These are phyloP conservation scores for Colletotrichum musae DNA, from an alignment of 2,329 filamentous ascomycete species.

Conservation along the genomic window DNA sequence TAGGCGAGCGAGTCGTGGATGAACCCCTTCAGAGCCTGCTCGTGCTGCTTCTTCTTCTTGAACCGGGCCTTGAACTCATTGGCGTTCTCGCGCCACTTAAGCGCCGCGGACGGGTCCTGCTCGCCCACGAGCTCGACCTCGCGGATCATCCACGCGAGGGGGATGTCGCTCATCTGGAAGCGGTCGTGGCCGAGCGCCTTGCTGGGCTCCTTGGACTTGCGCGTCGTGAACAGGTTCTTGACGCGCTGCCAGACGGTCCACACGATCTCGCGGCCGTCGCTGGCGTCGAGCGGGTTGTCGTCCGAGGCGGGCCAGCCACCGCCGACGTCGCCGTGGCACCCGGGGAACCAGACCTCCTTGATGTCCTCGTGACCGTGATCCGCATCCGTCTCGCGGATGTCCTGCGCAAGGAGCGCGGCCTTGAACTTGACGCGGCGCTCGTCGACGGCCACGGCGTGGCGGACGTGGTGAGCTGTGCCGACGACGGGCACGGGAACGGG, in stretches of 20 bases:
- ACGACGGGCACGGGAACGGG: slow-evolving; percentile 54
- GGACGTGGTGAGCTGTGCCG: slow-evolving; percentile 61
- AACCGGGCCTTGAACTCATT: slow-evolving; percentile 49
- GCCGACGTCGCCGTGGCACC: slow-evolving; percentile 68
- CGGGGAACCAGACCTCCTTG: slow-evolving; percentile 69
- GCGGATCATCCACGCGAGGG: slow-evolving; percentile 67
- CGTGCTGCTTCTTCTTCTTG: slow-evolving; percentile 46
- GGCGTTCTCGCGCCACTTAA: slow-evolving; percentile 53
- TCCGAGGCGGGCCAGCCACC: slow-evolving; percentile 63
- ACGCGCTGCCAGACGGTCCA: slow-evolving; percentile 51
- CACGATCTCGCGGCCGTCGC: slow-evolving; percentile 42
- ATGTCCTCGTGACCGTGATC: slow-evolving; percentile 54
- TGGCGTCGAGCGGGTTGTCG: slow-evolving; percentile 44
- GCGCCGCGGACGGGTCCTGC: slow-evolving; percentile 47
- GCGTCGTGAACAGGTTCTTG: slow-evolving; percentile 53
- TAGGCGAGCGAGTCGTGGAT: slow-evolving; percentile 58
- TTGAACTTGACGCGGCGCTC: slow-evolving; percentile 71
- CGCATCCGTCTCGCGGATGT: slow-evolving; percentile 47
- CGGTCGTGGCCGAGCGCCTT: slow-evolving; percentile 50
- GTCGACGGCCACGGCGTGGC: slow-evolving; percentile 68
- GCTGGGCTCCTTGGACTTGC: slow-evolving; percentile 50
- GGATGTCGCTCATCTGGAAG: slow-evolving; percentile 64
- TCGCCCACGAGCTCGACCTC: slow-evolving; percentile 59
- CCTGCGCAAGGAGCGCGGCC: slow-evolving; percentile 61
- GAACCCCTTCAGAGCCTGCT: slow-evolving; percentile 47